Percentiles rank a stretch among this genome's conserved stretches.
Conservation (phyloP, 352 stramenopile species). For the Phytopythium helicoides region DNA sequence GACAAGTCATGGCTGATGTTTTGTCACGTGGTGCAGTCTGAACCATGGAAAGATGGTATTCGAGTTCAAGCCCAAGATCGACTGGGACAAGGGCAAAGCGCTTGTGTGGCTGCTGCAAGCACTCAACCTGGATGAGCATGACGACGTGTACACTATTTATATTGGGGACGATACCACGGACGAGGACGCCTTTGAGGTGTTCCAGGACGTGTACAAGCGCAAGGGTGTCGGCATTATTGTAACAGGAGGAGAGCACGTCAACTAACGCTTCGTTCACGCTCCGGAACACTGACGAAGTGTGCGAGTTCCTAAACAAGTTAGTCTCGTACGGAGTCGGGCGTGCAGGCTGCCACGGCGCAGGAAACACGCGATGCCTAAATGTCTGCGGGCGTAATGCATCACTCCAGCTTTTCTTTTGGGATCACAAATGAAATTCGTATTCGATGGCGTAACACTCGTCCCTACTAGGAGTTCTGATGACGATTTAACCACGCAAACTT, state of each 20-base stretch:
- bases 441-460: no score
- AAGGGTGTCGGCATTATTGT: conserved; percentile 85
- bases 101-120: conserved; percentile 83
- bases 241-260: conserved; percentile 63
- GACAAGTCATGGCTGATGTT: no score
- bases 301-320: conserved; percentile 71
- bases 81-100: conserved; percentile 92
- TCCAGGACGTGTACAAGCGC: conserved; percentile 42
- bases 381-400: no score
- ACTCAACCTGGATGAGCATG: conserved; percentile 61
- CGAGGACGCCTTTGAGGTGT: conserved; percentile 82
- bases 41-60: conserved; percentile 89
- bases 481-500: conserved; percentile 3
- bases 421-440: no score
- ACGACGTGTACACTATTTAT: conserved; percentile 90
- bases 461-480: no score
- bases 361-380: neutral
- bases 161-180: conserved; percentile 91
- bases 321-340: conserved; percentile 30
- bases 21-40: no score
- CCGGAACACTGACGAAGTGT: conserved; percentile 71
- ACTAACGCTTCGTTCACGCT: conserved; percentile 77
- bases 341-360: neutral
- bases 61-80: conserved; percentile 89
- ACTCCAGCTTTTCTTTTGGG: no score